Evolutionary conservation across 345 rosid species (phyloP).

Genomic region (Citrus mangshanensis): DNA sequence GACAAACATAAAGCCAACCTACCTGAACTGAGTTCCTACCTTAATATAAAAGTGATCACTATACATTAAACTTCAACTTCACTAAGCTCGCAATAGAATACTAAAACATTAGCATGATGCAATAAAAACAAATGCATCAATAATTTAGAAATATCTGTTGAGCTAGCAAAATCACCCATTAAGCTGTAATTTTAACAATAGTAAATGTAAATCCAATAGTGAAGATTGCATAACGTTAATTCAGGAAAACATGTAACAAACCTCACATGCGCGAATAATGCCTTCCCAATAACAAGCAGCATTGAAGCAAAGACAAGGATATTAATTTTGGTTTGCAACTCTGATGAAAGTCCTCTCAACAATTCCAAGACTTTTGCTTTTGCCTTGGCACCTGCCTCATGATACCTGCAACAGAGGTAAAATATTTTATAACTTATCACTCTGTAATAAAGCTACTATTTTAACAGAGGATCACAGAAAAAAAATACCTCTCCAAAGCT

Average conservation of each 20-base stretch:
- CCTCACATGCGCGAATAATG: slow-evolving; percentile 90
- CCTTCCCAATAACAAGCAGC: slow-evolving; percentile 91
- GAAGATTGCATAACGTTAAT: neutral
- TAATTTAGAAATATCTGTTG: neutral
- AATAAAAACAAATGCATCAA: neutral
- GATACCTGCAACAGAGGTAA: slow-evolving; percentile 54
- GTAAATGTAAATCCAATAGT: neutral
- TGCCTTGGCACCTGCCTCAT: slow-evolving; percentile 75
- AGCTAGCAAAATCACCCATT: neutral
- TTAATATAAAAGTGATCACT: neutral
- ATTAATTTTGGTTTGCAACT: slow-evolving; percentile 75
- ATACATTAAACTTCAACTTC: neutral
- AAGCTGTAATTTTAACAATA: neutral
- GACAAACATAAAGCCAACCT: no score
- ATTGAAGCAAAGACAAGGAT: slow-evolving; percentile 80
- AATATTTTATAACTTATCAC: neutral
- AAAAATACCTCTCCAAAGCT: slow-evolving; percentile 65
- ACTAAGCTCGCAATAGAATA: neutral
- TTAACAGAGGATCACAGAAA: neutral
- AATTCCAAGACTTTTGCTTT: slow-evolving; percentile 72
- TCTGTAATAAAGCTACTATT: neutral
- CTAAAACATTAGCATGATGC: neutral
- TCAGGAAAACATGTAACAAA: slow-evolving; percentile 26
- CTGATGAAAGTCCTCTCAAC: slow-evolving; percentile 77
- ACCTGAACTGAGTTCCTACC: neutral